Base-by-base conservation (phyloP, 2,329 filamentous ascomycete species). In the Aureobasidium vineae region DNA sequence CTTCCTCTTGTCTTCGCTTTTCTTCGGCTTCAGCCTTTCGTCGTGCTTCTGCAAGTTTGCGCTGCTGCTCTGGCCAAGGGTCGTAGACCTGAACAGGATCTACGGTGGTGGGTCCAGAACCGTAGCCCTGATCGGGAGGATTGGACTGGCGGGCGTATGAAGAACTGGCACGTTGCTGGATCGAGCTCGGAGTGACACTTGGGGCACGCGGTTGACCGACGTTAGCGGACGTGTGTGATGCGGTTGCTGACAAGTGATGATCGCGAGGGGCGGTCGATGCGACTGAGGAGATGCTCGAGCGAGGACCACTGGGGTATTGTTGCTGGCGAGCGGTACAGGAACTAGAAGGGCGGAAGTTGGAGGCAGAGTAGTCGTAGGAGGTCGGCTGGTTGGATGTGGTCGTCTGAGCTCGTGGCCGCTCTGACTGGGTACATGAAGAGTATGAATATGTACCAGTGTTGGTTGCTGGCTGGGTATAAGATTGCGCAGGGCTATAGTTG, bases 71-170 rank as follows among this genome's bases (percentile, higher is more conserved):
- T 3, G 80, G 80, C 73, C 80, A 83, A 2, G 82, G 81, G 67
- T 85, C 82, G 68, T 85, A 85, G 2, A 85, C 81, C 54, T 82
- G 80, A 53, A 77, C 82, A 2, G 83, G 83, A 71, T 85, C 81
- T 23, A 85, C 81, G 1, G 82, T 84, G 3, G 73, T 77, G 5
- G 79, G 77, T 52, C 69, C 68, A 19, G 74, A 73, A 15, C 68
- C 69, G 65, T 70, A 73, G 36, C 69, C 61, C 56, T 73, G 73
- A 54, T 64, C 61, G 1, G 36, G 49, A 33, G 47, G 21, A 13
- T 31, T 36, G 69, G 69, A 38, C 66, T 71, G 70, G 45, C 61
- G 68, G 41, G 66, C 40, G 57, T 71, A 61, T 52, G 36, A 57
- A 23, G 54, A 26, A 41, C n/a, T 68, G 66, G 69, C 41, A 59